phyloP scores from a whole-genome alignment of 2,329 filamentous ascomycete genomes.

The Hypoxylon sp. region DNA sequence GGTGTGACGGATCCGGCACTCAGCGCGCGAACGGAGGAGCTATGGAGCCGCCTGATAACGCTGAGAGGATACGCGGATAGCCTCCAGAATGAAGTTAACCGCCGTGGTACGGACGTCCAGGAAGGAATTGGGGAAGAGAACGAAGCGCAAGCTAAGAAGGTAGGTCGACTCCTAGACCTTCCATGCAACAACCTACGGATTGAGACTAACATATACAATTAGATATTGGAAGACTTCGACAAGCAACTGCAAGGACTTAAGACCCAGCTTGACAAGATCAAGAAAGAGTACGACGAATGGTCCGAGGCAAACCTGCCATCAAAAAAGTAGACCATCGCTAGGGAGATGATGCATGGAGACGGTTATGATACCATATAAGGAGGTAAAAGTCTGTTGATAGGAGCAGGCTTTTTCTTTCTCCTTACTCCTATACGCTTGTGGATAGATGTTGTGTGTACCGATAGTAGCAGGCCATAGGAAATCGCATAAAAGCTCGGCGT shows the following conservation, averaged over 20 bases:
- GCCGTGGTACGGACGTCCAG: conserved; percentile 67
- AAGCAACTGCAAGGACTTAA: conserved; percentile 82
- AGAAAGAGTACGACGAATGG: conserved; percentile 68
- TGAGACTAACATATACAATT: conserved; percentile 34
- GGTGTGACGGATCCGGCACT: conserved; percentile 79
- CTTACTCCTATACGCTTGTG: conserved; percentile 20
- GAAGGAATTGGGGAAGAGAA: conserved; percentile 75
- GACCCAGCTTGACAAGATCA: conserved; percentile 74
- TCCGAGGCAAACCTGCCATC: conserved; percentile 59
- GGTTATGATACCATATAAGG: conserved; percentile 26
- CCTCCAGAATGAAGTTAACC: conserved; percentile 79
- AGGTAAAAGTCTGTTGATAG: conserved; percentile 21
- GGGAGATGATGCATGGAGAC: neutral
- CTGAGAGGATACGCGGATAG: conserved; percentile 78
- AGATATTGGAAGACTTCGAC: conserved; percentile 86
- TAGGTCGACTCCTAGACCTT: conserved; percentile 52
- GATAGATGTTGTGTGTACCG: conserved; percentile 25
- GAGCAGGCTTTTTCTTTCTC: conserved; percentile 12
- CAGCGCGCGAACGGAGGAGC: conserved; percentile 81
- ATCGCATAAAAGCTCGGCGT: conserved; percentile 39
- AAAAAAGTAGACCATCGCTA: conserved; percentile 38
- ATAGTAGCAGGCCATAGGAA: conserved; percentile 33
- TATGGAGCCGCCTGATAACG: conserved; percentile 84
- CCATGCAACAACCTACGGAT: neutral
- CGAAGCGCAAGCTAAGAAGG: conserved; percentile 79